phyloP scores from a whole-genome alignment of 371 early-diverging fungal genomes.

The Mortierella sp. region DNA sequence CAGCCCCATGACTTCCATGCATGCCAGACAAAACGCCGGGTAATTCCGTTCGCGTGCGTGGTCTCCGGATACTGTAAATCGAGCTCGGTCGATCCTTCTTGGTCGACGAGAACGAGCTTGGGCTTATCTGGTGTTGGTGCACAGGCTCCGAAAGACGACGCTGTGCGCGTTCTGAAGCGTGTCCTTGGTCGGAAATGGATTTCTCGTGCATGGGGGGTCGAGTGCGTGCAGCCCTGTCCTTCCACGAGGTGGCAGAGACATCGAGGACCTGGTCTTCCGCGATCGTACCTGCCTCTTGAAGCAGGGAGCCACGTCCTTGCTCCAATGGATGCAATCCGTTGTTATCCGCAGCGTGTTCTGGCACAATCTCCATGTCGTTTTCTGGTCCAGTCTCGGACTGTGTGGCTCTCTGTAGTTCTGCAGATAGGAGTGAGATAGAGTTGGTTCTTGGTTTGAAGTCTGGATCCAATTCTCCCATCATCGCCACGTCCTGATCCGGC shows the following conservation, averaged over 20 bases:
- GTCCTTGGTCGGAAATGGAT: conserved; percentile 28
- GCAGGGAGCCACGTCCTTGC: neutral
- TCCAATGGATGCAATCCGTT: conserved; percentile 14
- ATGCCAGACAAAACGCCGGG: conserved; percentile 12
- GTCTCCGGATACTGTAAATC: conserved; percentile 36
- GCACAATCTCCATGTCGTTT: neutral
- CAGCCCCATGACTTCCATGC: conserved; percentile 29
- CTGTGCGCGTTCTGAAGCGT: conserved; percentile 9
- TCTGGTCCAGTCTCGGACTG: conserved; percentile 5
- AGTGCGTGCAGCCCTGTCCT: neutral
- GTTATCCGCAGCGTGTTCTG: neutral
- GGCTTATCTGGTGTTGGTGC: conserved; percentile 13
- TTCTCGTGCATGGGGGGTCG: conserved; percentile 23
- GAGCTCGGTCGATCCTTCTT: conserved; percentile 45
- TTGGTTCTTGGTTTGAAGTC: conserved; percentile 13
- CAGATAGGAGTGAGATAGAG: conserved; percentile 41
- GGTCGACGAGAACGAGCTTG: conserved; percentile 11
- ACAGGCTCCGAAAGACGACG: conserved; percentile 50
- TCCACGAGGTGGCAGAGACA: neutral
- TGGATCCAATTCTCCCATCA: neutral
- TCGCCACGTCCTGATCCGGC: neutral
- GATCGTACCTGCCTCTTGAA: neutral
- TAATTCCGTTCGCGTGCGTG: conserved; percentile 19
- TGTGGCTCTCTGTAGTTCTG: conserved; percentile 43
- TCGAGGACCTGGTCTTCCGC: conserved; percentile 6